phyloP scores from a whole-genome alignment of 1,284 basidiomycete genomes.

The Fomitopsis schrenkii region DNA sequence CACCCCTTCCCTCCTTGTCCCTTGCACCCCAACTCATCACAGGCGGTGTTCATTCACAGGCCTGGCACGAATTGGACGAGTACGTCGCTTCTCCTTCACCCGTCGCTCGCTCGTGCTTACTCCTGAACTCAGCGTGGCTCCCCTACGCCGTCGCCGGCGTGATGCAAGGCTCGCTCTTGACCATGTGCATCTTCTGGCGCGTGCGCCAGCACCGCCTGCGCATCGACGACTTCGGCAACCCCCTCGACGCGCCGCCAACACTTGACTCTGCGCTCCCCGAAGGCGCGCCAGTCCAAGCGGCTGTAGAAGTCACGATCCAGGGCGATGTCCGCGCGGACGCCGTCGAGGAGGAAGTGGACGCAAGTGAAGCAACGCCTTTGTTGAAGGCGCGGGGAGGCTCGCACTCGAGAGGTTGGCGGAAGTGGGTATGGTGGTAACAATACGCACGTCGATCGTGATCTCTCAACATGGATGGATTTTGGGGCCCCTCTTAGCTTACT shows the following conservation, averaged over 20 bases:
- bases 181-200: slow-evolving; percentile 82
- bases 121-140: slow-evolving; percentile 60
- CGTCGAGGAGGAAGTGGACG: background rate
- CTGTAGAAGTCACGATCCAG: slow-evolving; percentile 18
- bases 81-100: slow-evolving; percentile 27
- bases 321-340: slow-evolving; percentile 12
- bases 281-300: slow-evolving; percentile 16
- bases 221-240: slow-evolving; percentile 92
- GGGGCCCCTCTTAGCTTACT: no score
- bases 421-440: background rate
- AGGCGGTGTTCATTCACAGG: slow-evolving; percentile 26
- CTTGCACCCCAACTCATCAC: background rate
- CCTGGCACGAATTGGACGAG: slow-evolving; percentile 88
- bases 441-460: background rate
- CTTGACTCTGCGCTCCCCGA: slow-evolving; percentile 22
- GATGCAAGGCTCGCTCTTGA: slow-evolving; percentile 81
- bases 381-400: slow-evolving; percentile 10
- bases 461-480: no score
- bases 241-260: slow-evolving; percentile 32
- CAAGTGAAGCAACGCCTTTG: slow-evolving; percentile 20
- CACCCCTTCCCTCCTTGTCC: slow-evolving; percentile 12
- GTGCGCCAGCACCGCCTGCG: slow-evolving; percentile 67
- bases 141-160: slow-evolving; percentile 83
- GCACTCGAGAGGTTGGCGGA: background rate
- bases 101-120: background rate